A percentile compares a stretch with the other conserved stretches of the same genome.
These are phyloP conservation scores for Aspergillus quadrilineatus DNA, from an alignment of 2,329 filamentous ascomycete species.

Conservation along the genomic window DNA sequence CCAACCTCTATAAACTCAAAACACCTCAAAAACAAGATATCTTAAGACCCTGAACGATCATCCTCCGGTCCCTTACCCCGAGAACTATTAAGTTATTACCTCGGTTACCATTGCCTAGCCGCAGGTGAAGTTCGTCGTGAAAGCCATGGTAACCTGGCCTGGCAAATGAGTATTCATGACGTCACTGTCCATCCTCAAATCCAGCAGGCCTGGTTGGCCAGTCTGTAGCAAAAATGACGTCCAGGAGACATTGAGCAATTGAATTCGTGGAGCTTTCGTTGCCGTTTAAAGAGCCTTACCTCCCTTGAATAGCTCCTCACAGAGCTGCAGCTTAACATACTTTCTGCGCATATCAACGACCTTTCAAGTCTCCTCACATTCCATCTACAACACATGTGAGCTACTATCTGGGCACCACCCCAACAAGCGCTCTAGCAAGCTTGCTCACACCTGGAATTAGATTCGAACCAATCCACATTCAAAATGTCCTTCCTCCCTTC, in stretches of 20 bases:
- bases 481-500: conserved; percentile 40
- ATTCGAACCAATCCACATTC: neutral
- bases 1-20: neutral
- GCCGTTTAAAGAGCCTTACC: neutral
- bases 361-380: neutral
- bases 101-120: neutral
- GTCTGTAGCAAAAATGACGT: neutral
- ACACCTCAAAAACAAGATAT: neutral
- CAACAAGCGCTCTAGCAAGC: neutral
- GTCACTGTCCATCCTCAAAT: conserved; percentile 7
- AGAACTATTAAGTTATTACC: neutral
- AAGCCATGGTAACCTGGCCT: neutral
- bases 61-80: conserved; percentile 3
- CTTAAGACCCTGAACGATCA: neutral
- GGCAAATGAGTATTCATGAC: conserved; percentile 12
- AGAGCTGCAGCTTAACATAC: neutral
- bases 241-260: neutral
- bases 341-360: neutral
- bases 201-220: conserved; percentile 2
- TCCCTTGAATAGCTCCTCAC: neutral
- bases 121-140: neutral
- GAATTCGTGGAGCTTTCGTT: neutral
- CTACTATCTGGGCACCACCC: neutral
- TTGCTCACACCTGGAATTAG: neutral
- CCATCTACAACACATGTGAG: neutral